Evolutionary conservation across 2,329 filamentous ascomycete species (phyloP), one percentile per base, ranked within the genome.

Genomic region (Alternaria triticimaculans): DNA sequence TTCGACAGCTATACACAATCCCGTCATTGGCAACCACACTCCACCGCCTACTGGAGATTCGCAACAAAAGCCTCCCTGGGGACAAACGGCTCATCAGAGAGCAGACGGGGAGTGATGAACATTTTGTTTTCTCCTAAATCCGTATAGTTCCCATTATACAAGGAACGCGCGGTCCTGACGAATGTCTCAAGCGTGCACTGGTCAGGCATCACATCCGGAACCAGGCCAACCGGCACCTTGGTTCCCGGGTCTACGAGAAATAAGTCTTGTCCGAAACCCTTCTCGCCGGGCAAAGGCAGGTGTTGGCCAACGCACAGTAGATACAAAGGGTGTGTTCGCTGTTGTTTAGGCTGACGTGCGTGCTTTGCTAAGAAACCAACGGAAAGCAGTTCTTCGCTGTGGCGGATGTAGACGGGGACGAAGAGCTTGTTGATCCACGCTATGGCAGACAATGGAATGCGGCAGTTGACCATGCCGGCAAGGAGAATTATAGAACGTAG

Each of bases 381-480:
- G 11, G 46, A 49, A 11, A 49, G 0, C 7, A 49, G 1, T 0
- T 1, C 0, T 49, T 50, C 12, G 18, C 5, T 0, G n/a, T 49
- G 25, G 18, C 5, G n/a, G 6, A 30, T 50, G 11, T 4, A 30
- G 0, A 50, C n/a, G 11, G 48, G 25, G 9, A 20, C 7, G 7
- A 51, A 51, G n/a, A 51, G 48, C 26, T 33, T 51, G 18, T 51
- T 51, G 12, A 33, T 26, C 26, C 26, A 33, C 6, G 48, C 48
- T 2, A 26, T 12, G 11, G 48, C 25, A 5, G 25, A 50, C 21
- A 30, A 30, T 2, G 25, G 48, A 1, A 50, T 18, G 48, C 48
- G 25, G 3, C 48, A 50, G 2, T 50, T 50, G 11, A 50, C 5
- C 25, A 50, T 50, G 2, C 15, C 48, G 15, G 25, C 48, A 0